Evolutionary conservation across 371 early-diverging fungal species (phyloP), one percentile per base, ranked within the genome.

Genomic region (Entomophthora muscae): DNA sequence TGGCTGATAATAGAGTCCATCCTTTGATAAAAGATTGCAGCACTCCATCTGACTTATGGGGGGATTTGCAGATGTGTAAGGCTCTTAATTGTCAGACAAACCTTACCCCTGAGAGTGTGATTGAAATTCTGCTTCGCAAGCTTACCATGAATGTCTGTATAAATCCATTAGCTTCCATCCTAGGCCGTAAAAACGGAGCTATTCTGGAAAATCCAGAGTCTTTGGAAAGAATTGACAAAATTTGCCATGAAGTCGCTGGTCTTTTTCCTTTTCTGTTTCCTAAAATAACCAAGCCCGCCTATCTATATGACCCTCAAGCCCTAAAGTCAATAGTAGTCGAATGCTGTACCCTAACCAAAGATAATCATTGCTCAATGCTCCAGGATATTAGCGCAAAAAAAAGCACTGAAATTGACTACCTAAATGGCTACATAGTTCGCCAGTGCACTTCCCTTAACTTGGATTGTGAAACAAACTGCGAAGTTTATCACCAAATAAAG

Each of bases 1-100:
- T 72, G 3, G 63, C 76, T 33, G 67, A 70, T 1, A 60, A 74
- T 5, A 72, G 71, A 24, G 58, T 68, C 22, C 62, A 67, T 24
- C 70, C 71, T 12, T 64, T 65, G 1, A 30, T 57, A 10, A 53
- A 57, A 5, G 24, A 56, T 23, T 62, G 63, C 54, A 63, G 66
- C 0, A 21, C 54, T 7, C 60, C 68, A 30, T 58, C 57, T 32
- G 56, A 66, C 7, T 63, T 29, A 1, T 2, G 13, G 2, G 29
- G 22, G 24, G 32, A 7, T 23, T 33, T 33, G 33, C 29, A 27
- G 23, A 23, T 7, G 21, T 24, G 26, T 3, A 30, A 5, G n/a
- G 22, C 21, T 32, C 24, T 33, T 3, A 32, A 59, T n/a, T 12
- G 3, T 21, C 7, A n/a, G n/a, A 5, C 33, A 1, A 2, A 29